Evolutionary conservation across 371 early-diverging fungal genomes (phyloP).

Genomic region (Mucor mucedo): DNA sequence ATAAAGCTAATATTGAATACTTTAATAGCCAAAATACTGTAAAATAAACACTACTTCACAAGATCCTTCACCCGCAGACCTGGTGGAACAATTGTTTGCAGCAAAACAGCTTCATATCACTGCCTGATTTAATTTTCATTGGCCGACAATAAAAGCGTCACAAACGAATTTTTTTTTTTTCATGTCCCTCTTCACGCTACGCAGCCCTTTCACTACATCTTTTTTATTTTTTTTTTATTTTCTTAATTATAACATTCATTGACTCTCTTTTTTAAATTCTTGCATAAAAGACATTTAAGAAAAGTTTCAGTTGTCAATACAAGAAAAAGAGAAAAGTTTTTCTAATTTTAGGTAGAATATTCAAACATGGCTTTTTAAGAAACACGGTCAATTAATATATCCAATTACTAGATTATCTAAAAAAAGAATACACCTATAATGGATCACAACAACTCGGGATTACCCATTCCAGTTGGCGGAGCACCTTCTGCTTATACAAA

Average conservation of each 20-base stretch:
- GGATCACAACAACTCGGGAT: slow-evolving; percentile 26
- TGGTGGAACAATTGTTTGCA: slow-evolving; percentile 57
- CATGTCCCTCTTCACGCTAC: no score
- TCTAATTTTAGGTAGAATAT: not conserved
- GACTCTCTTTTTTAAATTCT: no score
- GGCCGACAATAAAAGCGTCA: not conserved
- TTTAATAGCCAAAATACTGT: slow-evolving; percentile 1
- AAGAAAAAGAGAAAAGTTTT: not conserved
- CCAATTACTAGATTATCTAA: slow-evolving; percentile 3
- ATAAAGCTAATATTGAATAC: not conserved
- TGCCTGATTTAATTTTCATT: not conserved
- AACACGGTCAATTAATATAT: not conserved
- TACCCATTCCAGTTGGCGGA: slow-evolving; percentile 41
- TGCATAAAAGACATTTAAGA: no score
- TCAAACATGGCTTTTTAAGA: not conserved
- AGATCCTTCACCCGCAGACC: slow-evolving; percentile 75
- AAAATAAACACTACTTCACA: slow-evolving; percentile 19
- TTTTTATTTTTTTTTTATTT: no score
- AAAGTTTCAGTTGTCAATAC: no score
- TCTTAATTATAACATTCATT: no score
- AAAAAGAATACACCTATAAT: slow-evolving; percentile 3
- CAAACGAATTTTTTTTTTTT: no score
- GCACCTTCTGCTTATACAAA: slow-evolving; percentile 39
- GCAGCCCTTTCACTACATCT: no score
- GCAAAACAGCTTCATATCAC: not conserved